Conservation (phyloP, 169 alveolate genomes). For the Plasmodium cynomolgi region DNA sequence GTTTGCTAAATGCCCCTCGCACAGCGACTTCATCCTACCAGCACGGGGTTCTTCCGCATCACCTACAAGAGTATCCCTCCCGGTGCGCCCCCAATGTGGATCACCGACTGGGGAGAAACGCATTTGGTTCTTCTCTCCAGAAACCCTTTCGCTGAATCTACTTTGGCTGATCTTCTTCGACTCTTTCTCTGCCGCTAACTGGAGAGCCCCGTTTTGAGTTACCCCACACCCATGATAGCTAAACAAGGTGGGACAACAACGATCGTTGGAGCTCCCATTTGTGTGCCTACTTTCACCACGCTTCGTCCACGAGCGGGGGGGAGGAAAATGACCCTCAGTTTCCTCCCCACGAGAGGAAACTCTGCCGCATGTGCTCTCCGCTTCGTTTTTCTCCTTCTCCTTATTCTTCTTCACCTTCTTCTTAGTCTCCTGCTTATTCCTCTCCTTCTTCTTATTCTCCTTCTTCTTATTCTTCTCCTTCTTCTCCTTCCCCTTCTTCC, state of each 20-base stretch:
- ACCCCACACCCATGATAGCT: neutral
- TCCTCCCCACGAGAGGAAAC: neutral
- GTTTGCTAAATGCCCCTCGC: neutral
- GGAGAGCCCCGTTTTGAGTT: neutral
- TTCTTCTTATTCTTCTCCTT: neutral
- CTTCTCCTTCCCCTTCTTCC: neutral
- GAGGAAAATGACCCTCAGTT: neutral
- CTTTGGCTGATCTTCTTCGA: neutral
- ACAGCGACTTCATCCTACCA: neutral
- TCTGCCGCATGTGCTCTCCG: neutral
- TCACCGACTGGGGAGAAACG: neutral
- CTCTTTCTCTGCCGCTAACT: neutral
- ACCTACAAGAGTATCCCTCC: neutral
- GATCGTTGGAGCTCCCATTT: neutral
- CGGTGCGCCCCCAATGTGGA: neutral
- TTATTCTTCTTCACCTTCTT: neutral
- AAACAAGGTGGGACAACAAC: neutral
- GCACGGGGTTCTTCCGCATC: neutral
- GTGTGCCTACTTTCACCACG: neutral
- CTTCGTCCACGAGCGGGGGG: neutral
- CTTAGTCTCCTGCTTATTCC: neutral
- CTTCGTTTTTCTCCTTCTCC: neutral
- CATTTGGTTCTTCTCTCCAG: neutral
- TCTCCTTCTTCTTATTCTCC: neutral
- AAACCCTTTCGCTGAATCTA: neutral